phyloP scores from a whole-genome alignment of 2,329 filamentous ascomycete genomes.

The Paradendryphiella salina region DNA sequence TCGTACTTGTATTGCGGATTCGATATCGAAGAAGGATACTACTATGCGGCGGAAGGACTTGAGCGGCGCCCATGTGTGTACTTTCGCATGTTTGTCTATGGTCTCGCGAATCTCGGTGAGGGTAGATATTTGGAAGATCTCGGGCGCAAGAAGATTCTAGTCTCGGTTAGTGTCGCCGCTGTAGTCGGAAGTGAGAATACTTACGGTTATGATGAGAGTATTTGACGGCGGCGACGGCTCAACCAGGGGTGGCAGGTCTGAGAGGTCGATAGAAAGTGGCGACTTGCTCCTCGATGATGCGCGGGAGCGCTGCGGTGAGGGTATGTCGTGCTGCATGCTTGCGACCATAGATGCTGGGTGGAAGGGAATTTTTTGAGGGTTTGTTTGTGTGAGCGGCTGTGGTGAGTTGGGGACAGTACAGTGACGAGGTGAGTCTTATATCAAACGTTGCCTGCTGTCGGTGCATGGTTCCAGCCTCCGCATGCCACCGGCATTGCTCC shows the following conservation, averaged over 20 bases:
- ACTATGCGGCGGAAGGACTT: slow-evolving; percentile 83
- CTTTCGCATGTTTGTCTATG: slow-evolving; percentile 68
- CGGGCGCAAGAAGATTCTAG: slow-evolving; percentile 68
- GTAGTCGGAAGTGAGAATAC: slow-evolving; percentile 10
- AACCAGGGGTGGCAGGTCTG: slow-evolving; percentile 68
- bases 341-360: slow-evolving; percentile 22
- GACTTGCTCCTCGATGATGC: slow-evolving; percentile 46
- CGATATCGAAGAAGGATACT: slow-evolving; percentile 72
- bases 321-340: slow-evolving; percentile 38
- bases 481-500: slow-evolving; percentile 27
- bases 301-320: slow-evolving; percentile 42
- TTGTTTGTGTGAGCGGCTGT: slow-evolving; percentile 15
- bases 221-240: slow-evolving; percentile 78
- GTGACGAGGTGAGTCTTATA: slow-evolving; percentile 32
- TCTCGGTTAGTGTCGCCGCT: slow-evolving; percentile 20
- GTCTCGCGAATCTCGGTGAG: slow-evolving; percentile 73
- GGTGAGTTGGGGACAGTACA: slow-evolving; percentile 17
- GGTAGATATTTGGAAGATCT: slow-evolving; percentile 75
- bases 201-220: slow-evolving; percentile 75
- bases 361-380: slow-evolving; percentile 7
- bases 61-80: slow-evolving; percentile 78
- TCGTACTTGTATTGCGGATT: slow-evolving; percentile 71
- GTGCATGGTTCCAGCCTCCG: slow-evolving; percentile 27
- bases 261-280: slow-evolving; percentile 72
- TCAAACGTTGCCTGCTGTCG: slow-evolving; percentile 20